Evolutionary conservation across 1,284 basidiomycete genomes (phyloP), one percentile per base, ranked within the genome.

Genomic region (Termitomyces sp.): DNA sequence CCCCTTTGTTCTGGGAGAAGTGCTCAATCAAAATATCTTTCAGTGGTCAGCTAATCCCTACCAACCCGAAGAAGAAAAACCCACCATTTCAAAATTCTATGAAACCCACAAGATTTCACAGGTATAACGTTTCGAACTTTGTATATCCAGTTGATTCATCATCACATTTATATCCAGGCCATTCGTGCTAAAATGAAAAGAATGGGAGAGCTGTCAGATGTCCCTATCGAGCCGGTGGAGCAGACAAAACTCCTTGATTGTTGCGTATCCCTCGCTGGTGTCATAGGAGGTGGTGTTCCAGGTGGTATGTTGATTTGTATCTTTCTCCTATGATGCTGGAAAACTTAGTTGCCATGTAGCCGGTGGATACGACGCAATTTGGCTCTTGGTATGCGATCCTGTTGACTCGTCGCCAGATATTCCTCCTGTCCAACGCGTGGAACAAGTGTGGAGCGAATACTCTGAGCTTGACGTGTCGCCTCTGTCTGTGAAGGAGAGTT

Each of bases 301-400:
- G 96, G 96, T 57, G 95, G 93, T 90, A 63, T 60, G 84, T 68
- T 21, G 13, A 49, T 39, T 8, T 5, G 10, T 19, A 13, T 17
- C 10, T 30, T 39, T 6, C 15, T n/a, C 24, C 24, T 28, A 12
- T 28, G 3, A 24, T 30, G 26, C 8, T 17, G 19, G 33, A 36
- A 53, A 39, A 36, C 50, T 52, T 6, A 47, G 45, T 15, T 45
- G 15, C 34, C 12, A n/a, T 45, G 53, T 62, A 94, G 94, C 97
- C 28, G 97, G 97, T 3, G 97, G 97, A 1, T 99, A 92, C 69
- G 97, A 99, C 67, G 97, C 97, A 1, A 82, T 99, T 53, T 99
- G 94, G 89, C 75, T 99, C 7, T 81, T 99, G 13, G 81, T 92
- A 5, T 80, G 88, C 61, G 87, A 92, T 53, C 83, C 87, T 5